These are phyloP conservation scores for Leishmania braziliensis DNA, from an alignment of 208 protist species.

Conservation along the genomic window DNA sequence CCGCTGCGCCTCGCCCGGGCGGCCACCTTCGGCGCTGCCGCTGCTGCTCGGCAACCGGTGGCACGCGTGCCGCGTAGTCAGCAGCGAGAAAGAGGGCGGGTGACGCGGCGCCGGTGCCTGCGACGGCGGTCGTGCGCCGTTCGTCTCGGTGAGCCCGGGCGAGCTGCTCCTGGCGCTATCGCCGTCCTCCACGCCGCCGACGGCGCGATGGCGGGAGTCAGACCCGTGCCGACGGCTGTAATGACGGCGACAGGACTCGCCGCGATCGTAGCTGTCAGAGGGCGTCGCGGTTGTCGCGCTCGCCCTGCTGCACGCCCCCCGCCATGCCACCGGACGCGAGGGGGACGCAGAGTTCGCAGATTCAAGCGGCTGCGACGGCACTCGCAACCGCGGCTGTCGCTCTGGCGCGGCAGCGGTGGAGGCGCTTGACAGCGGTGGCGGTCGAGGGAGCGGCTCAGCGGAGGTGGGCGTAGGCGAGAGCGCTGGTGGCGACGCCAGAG, in stretches of 20 bases:
- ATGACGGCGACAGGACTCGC: background rate
- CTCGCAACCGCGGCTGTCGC: constrained; percentile 4
- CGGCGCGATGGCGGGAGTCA: background rate
- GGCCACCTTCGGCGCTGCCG: background rate
- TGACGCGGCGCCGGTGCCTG: constrained; percentile 19
- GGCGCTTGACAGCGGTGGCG: background rate
- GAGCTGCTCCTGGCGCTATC: background rate
- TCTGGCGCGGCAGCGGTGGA: background rate
- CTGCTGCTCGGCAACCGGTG: background rate
- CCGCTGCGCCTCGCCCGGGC: background rate
- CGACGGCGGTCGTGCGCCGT: constrained; percentile 17
- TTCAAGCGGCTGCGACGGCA: constrained; percentile 20
- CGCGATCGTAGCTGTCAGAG: constrained; percentile 1
- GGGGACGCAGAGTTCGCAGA: constrained; percentile 3
- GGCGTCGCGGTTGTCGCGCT: background rate
- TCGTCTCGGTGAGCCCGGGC: background rate
- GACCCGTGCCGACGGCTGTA: background rate
- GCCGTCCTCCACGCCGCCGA: background rate
- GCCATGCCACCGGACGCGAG: background rate
- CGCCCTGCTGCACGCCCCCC: background rate
- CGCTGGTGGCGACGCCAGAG: background rate
- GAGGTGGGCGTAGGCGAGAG: background rate
- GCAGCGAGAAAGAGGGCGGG: background rate
- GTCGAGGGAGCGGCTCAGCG: background rate
- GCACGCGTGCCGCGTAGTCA: no score